Base-by-base conservation (phyloP, 139 green algal genomes). In the Asterochloris sp. region DNA sequence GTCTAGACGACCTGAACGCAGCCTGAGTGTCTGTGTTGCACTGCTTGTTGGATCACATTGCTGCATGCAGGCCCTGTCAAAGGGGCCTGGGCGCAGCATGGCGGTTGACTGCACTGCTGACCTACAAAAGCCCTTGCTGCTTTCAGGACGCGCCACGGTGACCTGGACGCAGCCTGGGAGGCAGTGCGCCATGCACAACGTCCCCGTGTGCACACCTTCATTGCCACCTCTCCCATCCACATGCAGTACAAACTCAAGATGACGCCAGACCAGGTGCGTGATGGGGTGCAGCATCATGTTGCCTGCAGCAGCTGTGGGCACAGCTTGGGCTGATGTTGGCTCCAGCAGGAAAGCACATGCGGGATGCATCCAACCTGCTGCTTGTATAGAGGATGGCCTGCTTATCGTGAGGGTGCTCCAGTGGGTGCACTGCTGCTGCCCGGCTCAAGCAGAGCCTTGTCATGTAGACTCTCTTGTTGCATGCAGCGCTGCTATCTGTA, bases 141-240 rank as follows among this genome's bases (percentile, higher is more conserved):
- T 27, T 69, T n/a, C 76, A 80, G 76, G 76, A 80, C 76, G 28
- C 67, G 68, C 13, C 76, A 80, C 28, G 85, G 86, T 74, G 95
- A 98, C 82, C 87, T 98, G 75, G 93, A 98, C 24, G 88, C 88
- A 19, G 93, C 95, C 14, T 98, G 95, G 95, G 93, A 98, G 21
- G 96, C 92, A 12, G 96, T 99, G 60, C 85, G 90, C 38, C 87
- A 94, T 66, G 97, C 97, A 71, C 91, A 92, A 87, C 86, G 89
- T 29, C 97, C 97, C 2, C 89, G 97, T 9, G 96, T 99, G 82
- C 97, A 99, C 89, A 97, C 93, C 62, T 99, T 99, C 89, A 96
- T 99, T 69, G 97, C 97, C 63, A 99, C 97, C 17, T 95, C 86
- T 2, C 85, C 92, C 69, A 98, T 99, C 83, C 97, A 99, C 92